Percentiles rank a stretch among this genome's conserved stretches.
phyloP scores from a whole-genome alignment of 1,284 basidiomycete genomes.

The Rhodotorula sp. region DNA sequence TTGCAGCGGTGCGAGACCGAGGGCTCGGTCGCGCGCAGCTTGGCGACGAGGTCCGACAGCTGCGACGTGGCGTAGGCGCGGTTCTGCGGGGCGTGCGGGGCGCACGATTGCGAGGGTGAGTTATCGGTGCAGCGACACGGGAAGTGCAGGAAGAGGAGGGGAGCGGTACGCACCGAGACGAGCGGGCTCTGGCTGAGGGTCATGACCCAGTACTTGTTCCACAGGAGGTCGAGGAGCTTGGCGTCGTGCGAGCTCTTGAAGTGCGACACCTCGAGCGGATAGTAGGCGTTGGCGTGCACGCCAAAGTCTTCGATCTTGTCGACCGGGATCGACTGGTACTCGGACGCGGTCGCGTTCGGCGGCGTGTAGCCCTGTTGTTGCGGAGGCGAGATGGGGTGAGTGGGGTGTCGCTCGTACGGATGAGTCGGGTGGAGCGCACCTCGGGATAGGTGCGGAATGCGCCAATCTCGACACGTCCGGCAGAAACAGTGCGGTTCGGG shows the following conservation, averaged over 20 bases:
- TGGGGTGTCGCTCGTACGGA: background rate
- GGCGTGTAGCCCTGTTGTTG: slow-evolving; percentile 70
- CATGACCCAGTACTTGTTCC: slow-evolving; percentile 99
- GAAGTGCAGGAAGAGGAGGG: background rate
- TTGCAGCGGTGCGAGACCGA: slow-evolving; percentile 41
- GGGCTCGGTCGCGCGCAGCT: slow-evolving; percentile 58
- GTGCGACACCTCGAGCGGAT: slow-evolving; percentile 87
- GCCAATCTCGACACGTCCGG: slow-evolving; percentile 96
- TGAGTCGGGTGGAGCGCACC: slow-evolving; percentile 46
- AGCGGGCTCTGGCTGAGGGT: slow-evolving; percentile 88
- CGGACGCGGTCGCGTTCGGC: slow-evolving; percentile 66
- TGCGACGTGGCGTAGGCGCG: slow-evolving; percentile 88
- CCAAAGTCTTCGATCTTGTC: slow-evolving; percentile 97
- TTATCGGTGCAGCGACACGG: too few relatives aligned
- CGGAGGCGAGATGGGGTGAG: background rate
- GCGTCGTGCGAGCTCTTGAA: slow-evolving; percentile 89
- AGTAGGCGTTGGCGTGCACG: slow-evolving; percentile 96
- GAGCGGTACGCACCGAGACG: slow-evolving; percentile 68
- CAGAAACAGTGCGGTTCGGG: slow-evolving; percentile 95
- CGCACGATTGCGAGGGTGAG: too few relatives aligned
- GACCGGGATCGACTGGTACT: slow-evolving; percentile 89
- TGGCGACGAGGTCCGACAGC: slow-evolving; percentile 81
- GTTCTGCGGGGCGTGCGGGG: slow-evolving; percentile 76
- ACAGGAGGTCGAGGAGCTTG: slow-evolving; percentile 80
- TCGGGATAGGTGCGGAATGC: slow-evolving; percentile 96